Evolutionary conservation across 371 early-diverging fungal species (phyloP).

Genomic region (Phascolomyces articulosus): DNA sequence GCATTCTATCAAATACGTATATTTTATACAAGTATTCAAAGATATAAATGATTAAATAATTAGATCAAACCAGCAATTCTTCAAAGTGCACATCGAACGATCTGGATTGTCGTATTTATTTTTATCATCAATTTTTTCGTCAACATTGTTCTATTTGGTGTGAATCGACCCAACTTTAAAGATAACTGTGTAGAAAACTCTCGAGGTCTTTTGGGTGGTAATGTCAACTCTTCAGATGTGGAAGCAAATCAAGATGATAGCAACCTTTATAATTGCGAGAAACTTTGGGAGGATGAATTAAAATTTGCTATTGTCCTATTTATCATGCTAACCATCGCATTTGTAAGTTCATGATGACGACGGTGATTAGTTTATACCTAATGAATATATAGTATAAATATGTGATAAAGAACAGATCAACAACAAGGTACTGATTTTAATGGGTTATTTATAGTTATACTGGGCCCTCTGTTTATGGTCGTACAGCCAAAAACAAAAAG

Average conservation of each 20-base stretch:
- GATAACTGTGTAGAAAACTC: slow-evolving; percentile 35
- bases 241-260: slow-evolving; percentile 16
- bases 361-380: too few relatives aligned
- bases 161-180: slow-evolving; percentile 27
- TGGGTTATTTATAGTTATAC: slow-evolving; percentile 31
- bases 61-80: slow-evolving; percentile 15
- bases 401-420: too few relatives aligned
- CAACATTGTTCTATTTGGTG: slow-evolving; percentile 27
- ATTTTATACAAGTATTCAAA: too few relatives aligned
- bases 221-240: slow-evolving; percentile 18
- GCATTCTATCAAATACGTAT: too few relatives aligned
- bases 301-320: slow-evolving; percentile 35
- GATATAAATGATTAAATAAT: not conserved
- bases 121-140: slow-evolving; percentile 30
- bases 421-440: too few relatives aligned
- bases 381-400: too few relatives aligned
- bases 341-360: too few relatives aligned
- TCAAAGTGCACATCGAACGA: slow-evolving; percentile 18
- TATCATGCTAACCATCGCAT: slow-evolving; percentile 30
- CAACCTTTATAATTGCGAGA: slow-evolving; percentile 41
- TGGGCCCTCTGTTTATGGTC: slow-evolving; percentile 44
- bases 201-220: slow-evolving; percentile 5
- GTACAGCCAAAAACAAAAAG: slow-evolving; percentile 30
- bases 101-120: slow-evolving; percentile 23
- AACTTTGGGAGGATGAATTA: slow-evolving; percentile 45